Evolutionary conservation across 2,329 filamentous ascomycete species (phyloP), one percentile per base, ranked within the genome.

Genomic region (Eurotiales sp.): DNA sequence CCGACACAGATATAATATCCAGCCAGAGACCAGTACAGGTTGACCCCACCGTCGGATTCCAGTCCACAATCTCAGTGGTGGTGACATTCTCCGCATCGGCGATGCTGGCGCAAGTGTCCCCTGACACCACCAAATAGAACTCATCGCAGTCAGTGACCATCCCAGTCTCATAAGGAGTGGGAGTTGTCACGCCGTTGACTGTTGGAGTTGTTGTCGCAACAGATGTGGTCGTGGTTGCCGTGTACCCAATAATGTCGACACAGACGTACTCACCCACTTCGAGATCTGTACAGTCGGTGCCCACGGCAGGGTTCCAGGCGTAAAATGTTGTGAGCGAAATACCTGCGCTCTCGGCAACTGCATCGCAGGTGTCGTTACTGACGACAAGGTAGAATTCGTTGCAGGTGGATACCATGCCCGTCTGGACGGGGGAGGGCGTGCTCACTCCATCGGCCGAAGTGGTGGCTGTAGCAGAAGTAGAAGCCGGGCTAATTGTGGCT

Each of bases 81-180:
- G 57, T 40, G 42, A 68, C 61, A 7, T 55, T 53, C 3, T 62
- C 52, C 5, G 49, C 44, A 0, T 46, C 30, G 8, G 59, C 57
- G 19, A 70, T 66, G 0, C 42, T 50, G 7, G 27, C 44, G 36
- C 67, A 70, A 8, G 39, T 54, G 10, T 64, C 60, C 3, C 36
- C 50, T 15, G 19, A 46, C 17, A 44, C 27, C 2, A 55, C 50
- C 5, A 17, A 22, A 37, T 55, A 51, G 37, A 55, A 55, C 11
- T n/a, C 17, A 6, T 17, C 32, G 32, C 54, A 53, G 36, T 21
- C 22, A 8, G 8, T 34, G 12, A 30, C 29, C 34, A 55, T 55
- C 15, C 46, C 54, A 15, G n/a, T 25, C 25, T 56, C 50, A 30
- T 15, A 7, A 6, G 4, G 4, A 19, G 34, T 37, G 12, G 34